phyloP scores from a whole-genome alignment of 2,329 filamentous ascomycete genomes.

The Diaporthe caulivora region DNA sequence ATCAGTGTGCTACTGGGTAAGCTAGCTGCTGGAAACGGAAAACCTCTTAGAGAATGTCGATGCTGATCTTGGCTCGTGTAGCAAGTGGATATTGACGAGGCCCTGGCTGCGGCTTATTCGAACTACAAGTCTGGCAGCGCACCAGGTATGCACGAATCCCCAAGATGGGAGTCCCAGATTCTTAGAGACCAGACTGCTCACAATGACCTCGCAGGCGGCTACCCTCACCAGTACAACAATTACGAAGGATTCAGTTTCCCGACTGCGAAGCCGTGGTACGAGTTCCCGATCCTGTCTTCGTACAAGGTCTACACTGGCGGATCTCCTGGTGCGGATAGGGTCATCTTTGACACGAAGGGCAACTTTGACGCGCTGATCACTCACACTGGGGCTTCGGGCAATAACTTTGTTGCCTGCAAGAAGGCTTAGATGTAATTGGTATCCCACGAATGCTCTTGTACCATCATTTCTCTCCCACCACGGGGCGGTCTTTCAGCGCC shows the following conservation, averaged over 20 bases:
- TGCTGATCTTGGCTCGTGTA: neutral
- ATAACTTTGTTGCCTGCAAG: conserved; percentile 72
- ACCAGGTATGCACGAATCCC: conserved; percentile 42
- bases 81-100: conserved; percentile 49
- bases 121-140: conserved; percentile 44
- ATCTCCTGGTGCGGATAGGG: conserved; percentile 72
- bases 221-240: conserved; percentile 59
- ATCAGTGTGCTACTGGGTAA: conserved; percentile 50
- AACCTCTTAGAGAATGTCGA: fast-evolving
- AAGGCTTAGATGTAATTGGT: conserved; percentile 30
- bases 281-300: conserved; percentile 56
- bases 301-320: conserved; percentile 58
- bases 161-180: neutral
- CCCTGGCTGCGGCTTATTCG: conserved; percentile 51
- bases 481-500: neutral
- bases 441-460: neutral
- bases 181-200: conserved; percentile 8
- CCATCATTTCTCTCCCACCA: neutral
- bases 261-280: conserved; percentile 54
- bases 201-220: conserved; percentile 45
- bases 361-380: conserved; percentile 71
- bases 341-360: conserved; percentile 70
- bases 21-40: neutral
- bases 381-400: conserved; percentile 73
- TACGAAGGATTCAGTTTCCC: conserved; percentile 58